phyloP scores from a whole-genome alignment of 2,329 filamentous ascomycete species.

The Tolypocladium nubicola region DNA sequence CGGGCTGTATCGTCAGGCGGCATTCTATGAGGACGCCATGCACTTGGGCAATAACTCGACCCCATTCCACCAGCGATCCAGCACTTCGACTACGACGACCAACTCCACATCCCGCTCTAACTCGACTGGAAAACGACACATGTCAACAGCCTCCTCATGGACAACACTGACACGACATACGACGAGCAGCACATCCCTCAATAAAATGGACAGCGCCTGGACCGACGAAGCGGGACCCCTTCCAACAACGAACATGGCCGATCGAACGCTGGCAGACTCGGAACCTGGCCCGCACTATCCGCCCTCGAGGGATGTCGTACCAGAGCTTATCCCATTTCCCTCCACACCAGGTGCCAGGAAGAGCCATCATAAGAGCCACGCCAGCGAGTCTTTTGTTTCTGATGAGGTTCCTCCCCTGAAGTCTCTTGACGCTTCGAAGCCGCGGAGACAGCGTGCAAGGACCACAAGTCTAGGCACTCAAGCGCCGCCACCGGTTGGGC shows the following conservation, averaged over 20 bases:
- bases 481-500: constrained; percentile 30
- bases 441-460: constrained; percentile 29
- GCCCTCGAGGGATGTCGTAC: constrained; percentile 18
- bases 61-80: constrained; percentile 32
- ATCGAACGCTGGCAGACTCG: constrained; percentile 6
- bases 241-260: constrained; percentile 13
- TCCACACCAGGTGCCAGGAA: constrained; percentile 11
- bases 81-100: constrained; percentile 45
- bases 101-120: constrained; percentile 34
- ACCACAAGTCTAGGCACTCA: constrained; percentile 35
- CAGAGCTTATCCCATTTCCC: constrained; percentile 22
- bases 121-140: constrained; percentile 39
- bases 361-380: constrained; percentile 23
- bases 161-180: constrained; percentile 45
- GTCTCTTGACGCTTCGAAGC: constrained; percentile 17
- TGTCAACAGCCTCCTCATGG: constrained; percentile 41
- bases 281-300: constrained; percentile 9
- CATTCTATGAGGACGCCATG: constrained; percentile 9
- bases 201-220: constrained; percentile 21
- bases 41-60: constrained; percentile 8
- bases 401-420: constrained; percentile 17
- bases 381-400: constrained; percentile 24
- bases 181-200: constrained; percentile 36
- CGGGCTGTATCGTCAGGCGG: constrained; percentile 5
- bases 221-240: constrained; percentile 20